A percentile compares a stretch with the other conserved stretches of the same genome.
Evolutionary conservation across 2,329 filamentous ascomycete species (phyloP).

Genomic region (Alternaria triticimaculans): DNA sequence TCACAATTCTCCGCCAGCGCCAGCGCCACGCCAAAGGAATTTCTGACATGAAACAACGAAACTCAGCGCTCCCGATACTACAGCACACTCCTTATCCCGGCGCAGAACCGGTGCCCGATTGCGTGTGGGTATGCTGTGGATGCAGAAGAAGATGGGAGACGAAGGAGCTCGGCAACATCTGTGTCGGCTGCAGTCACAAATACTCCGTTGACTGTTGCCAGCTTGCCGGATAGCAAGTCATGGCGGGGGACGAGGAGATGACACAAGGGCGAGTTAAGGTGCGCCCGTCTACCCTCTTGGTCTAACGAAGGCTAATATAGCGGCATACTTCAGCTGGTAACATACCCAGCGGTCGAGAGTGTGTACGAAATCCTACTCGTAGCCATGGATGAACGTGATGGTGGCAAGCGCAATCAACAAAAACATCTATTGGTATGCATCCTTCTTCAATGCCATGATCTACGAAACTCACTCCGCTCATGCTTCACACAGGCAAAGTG

Average conservation of each 20-base stretch:
- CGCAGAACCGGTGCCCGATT: constrained; percentile 17
- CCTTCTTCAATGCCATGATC: background rate
- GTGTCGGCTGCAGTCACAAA: constrained; percentile 19
- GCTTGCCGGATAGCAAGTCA: constrained; percentile 1
- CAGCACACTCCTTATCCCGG: constrained; percentile 13
- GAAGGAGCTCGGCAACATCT: constrained; percentile 18
- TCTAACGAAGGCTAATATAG: background rate
- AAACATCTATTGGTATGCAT: background rate
- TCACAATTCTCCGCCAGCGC: background rate
- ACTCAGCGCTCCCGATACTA: background rate
- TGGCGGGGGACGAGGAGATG: background rate
- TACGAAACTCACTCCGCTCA: background rate
- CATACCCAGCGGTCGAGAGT: background rate
- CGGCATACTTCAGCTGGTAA: background rate
- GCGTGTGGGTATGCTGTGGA: constrained; percentile 18
- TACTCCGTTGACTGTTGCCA: constrained; percentile 17
- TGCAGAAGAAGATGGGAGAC: constrained; percentile 20
- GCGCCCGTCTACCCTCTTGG: background rate
- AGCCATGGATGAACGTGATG: background rate
- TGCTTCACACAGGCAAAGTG: background rate
- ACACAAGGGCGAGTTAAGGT: background rate
- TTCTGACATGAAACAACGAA: background rate
- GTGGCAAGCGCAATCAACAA: background rate
- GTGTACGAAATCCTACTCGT: background rate
- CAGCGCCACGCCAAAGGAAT: background rate